Evolutionary conservation across 2,329 filamentous ascomycete species (phyloP).

Genomic region (Neonectria coccinea): DNA sequence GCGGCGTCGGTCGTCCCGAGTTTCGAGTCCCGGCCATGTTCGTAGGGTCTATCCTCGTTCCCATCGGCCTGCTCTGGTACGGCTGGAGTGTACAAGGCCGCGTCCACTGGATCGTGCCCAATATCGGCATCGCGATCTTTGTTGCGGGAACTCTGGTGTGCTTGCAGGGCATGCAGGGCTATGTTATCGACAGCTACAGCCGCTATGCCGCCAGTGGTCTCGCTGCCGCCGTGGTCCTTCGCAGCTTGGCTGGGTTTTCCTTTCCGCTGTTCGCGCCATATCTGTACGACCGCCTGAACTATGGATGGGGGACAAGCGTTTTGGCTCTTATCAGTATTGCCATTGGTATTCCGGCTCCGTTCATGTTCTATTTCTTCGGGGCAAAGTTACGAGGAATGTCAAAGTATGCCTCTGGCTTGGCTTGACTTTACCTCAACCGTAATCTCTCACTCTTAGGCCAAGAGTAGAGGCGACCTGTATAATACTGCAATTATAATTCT

Average conservation of each 20-base stretch:
- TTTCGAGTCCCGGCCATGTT: constrained; percentile 40
- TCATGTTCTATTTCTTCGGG: constrained; percentile 70
- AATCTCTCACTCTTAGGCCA: too few species aligned
- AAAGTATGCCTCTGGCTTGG: constrained; percentile 12
- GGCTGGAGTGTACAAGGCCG: constrained; percentile 68
- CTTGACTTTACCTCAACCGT: background rate
- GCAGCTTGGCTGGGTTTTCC: constrained; percentile 72
- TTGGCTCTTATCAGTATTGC: constrained; percentile 60
- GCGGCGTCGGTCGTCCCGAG: constrained; percentile 33
- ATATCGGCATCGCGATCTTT: constrained; percentile 69
- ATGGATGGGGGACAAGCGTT: constrained; percentile 70
- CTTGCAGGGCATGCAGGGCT: constrained; percentile 76
- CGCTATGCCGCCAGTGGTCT: constrained; percentile 73
- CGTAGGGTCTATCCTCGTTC: constrained; percentile 57
- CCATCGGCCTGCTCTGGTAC: constrained; percentile 76
- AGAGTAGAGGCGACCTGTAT: too few species aligned
- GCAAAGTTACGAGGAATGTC: constrained; percentile 11
- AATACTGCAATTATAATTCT: background rate
- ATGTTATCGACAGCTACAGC: constrained; percentile 75
- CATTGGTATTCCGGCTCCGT: constrained; percentile 65
- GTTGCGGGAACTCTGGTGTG: constrained; percentile 75
- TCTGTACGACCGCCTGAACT: constrained; percentile 70
- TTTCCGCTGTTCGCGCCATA: constrained; percentile 72
- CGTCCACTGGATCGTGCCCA: constrained; percentile 73
- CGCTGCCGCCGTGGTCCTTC: constrained; percentile 73